Evolutionary conservation across 495 filamentous ascomycete genomes (phyloP), one percentile per base, ranked within the genome.

Genomic region (Choiromyces venosus): DNA sequence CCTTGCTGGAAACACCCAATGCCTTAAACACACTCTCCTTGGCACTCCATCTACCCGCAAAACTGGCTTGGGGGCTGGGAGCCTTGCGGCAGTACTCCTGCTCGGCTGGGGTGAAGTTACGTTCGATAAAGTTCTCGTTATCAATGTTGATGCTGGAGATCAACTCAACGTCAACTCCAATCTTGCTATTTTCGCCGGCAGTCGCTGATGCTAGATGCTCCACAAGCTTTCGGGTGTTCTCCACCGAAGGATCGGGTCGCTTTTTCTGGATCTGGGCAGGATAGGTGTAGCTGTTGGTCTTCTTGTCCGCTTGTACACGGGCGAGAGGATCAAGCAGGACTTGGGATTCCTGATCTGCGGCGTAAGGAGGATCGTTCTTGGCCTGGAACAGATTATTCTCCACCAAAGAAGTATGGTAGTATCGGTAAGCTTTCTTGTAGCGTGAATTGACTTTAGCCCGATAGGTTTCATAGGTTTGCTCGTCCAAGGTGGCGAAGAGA

Each of bases 1-100:
- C 95, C 83, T 91, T 89, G 81, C 92, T 88, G 76, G 86, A 82
- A n/a, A 97, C 92, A 56, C 93, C 92, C n/a, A 99, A 84, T 18
- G 91, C 91, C 87, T 99, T 99, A 85, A 99, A 99, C 6, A 99
- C 93, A 6, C 94, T 95, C 85, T 99, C 95, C 84, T 99, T 99
- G 4, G 95, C 95, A 76, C 89, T 92, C 95, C 95, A 99, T 71
- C 92, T 88, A 21, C 95, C 95, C 0, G 95, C 91, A 83, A 97
- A 97, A 56, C 91, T 92, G 66, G 92, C 89, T 78, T 93, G 92
- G 1, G 93, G 89, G 76, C 85, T 87, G 61, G 91, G 83, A 37
- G 93, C 92, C 81, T 91, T 89, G 68, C 85, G 87, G 85, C 96
- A 98, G 84, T 97, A 96, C 68, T 87, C 87, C 78, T 92, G 89